Evolutionary conservation across 2,329 filamentous ascomycete species (phyloP), one percentile per base, ranked within the genome.

Genomic region (Tothia fuscella): DNA sequence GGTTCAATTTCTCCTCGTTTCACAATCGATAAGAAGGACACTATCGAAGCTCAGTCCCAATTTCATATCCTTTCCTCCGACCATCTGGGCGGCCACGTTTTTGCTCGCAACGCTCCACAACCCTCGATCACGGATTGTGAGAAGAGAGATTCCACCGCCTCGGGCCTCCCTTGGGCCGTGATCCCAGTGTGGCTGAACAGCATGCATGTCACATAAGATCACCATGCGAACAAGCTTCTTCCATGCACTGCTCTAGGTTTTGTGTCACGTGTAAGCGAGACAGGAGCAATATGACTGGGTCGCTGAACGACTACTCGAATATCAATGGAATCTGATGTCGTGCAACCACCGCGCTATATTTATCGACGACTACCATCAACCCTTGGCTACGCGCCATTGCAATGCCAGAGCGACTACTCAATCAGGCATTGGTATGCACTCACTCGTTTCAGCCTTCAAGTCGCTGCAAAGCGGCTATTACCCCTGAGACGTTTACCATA

Each of bases 401-500:
- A n/a, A n/a, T n/a, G n/a, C n/a, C n/a, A n/a, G n/a, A n/a, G n/a
- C n/a, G n/a, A 37, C 35, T 21, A 21, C 35, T 37, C 35, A 21
- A 37, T 37, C 35, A 25, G n/a, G 35, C 21, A 16, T n/a, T 7
- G 22, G n/a, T n/a, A n/a, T n/a, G n/a, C n/a, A n/a, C n/a, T n/a
- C 41, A 17, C 6, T 33, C 30, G 21, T 26, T 28, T 30, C 20
- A 33, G 35, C 26, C 28, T 22, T 33, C 29, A 29, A 9, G 41
- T 39, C 46, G 43, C 32, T 21, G 42, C 67, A 54, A 66, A 70
- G 37, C 63, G 60, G 52, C 64, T 68, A 36, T 53, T 59, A 43
- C 59, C 61, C 59, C 67, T 63, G 55, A 70, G 59, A 48, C 57
- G 53, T 56, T 66, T 65, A 50, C 67, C 67, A 51, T 61, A 66